phyloP scores from a whole-genome alignment of 306 rosid genomes.

The Begonia peltatifolia region DNA sequence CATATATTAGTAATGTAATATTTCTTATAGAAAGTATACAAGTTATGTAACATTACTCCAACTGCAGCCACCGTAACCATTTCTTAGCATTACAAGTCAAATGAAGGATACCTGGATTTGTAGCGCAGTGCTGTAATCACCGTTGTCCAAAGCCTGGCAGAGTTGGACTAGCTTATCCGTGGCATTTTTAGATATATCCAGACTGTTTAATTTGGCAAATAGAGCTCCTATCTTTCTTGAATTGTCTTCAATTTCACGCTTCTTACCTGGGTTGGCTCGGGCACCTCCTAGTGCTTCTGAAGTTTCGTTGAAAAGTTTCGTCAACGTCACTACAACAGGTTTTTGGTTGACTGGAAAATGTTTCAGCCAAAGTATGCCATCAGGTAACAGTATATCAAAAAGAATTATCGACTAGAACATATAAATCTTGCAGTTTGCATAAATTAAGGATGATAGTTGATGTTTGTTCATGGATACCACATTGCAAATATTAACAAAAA shows the following conservation, averaged over 20 bases:
- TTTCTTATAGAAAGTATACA: too few relatives aligned
- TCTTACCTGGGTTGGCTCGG: constrained; percentile 82
- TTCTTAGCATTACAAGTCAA: too few relatives aligned
- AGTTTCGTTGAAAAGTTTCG: constrained; percentile 85
- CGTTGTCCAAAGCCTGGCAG: constrained; percentile 76
- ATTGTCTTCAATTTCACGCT: constrained; percentile 95
- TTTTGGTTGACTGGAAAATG: constrained; percentile 44
- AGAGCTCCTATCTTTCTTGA: constrained; percentile 82
- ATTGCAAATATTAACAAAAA: too few relatives aligned
- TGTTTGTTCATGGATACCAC: too few relatives aligned
- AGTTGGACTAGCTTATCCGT: constrained; percentile 80
- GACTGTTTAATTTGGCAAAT: constrained; percentile 71
- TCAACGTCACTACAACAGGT: constrained; percentile 57
- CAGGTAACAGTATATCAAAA: too few relatives aligned
- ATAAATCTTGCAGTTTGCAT: too few relatives aligned
- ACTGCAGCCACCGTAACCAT: too few relatives aligned
- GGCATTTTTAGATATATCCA: constrained; percentile 86
- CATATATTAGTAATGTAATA: too few relatives aligned
- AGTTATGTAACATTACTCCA: too few relatives aligned
- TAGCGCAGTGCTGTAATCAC: constrained; percentile 64
- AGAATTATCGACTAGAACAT: too few relatives aligned
- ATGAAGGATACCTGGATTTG: constrained; percentile 53
- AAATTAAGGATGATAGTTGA: too few relatives aligned
- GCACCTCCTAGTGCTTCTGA: constrained; percentile 84
- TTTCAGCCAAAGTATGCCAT: too few relatives aligned